Evolutionary conservation across 176 grass and related monocot species (phyloP).

Genomic region (Phyllostachys edulis): DNA sequence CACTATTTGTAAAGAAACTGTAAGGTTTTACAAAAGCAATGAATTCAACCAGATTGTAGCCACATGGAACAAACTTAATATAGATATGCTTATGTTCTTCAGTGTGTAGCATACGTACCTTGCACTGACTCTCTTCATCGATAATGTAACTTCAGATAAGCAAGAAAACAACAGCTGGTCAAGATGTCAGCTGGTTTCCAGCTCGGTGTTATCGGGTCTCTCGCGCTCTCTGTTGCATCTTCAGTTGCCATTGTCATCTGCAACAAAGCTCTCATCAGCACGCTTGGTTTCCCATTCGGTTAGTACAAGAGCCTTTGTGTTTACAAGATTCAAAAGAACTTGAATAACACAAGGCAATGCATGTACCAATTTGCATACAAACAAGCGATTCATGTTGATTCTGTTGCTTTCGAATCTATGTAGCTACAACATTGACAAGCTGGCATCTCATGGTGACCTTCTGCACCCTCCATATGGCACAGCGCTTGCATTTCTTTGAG

Average conservation of each 20-base stretch:
- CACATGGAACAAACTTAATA: background rate
- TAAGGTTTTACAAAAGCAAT: conserved; percentile 7
- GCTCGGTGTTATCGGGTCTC: conserved; percentile 78
- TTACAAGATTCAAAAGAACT: conserved; percentile 10
- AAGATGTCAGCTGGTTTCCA: conserved; percentile 75
- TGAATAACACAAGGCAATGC: conserved; percentile 20
- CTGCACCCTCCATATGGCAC: conserved; percentile 89
- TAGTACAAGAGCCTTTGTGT: conserved; percentile 12
- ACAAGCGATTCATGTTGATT: background rate
- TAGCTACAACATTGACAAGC: conserved; percentile 98
- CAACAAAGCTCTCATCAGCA: conserved; percentile 98
- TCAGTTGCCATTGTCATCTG: conserved; percentile 98
- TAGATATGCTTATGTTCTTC: conserved; percentile 15
- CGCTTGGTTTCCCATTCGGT: conserved; percentile 96
- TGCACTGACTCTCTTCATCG: conserved; percentile 33
- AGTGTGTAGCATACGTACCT: conserved; percentile 25
- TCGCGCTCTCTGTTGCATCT: conserved; percentile 84
- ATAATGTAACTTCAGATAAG: conserved; percentile 42
- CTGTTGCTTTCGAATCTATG: conserved; percentile 36
- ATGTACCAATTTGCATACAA: conserved; percentile 29
- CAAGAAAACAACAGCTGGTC: conserved; percentile 35
- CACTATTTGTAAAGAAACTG: background rate
- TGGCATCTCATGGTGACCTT: conserved; percentile 99
- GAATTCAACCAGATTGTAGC: background rate
- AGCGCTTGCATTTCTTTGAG: conserved; percentile 86